Conservation (phyloP, 2,329 filamentous ascomycete species). For the Chaetomiaceae sp. region DNA sequence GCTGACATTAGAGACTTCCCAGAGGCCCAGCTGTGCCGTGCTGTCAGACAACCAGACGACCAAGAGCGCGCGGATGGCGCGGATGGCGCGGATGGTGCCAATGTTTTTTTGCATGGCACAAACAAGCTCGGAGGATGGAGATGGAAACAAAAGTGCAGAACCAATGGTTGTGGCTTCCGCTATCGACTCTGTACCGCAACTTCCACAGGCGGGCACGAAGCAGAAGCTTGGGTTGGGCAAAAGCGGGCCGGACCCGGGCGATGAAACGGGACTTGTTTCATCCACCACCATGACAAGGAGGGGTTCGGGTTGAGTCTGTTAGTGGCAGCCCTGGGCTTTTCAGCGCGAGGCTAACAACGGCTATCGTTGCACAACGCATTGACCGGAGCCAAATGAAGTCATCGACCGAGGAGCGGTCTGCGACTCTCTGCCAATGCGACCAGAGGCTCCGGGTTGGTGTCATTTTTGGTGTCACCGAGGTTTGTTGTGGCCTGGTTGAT, state of each 20-base stretch:
- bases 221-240: slow-evolving; percentile 8
- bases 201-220: slow-evolving; percentile 5
- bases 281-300: slow-evolving; percentile 16
- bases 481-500: too few relatives aligned
- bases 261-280: slow-evolving; percentile 28
- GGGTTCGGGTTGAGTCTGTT: slow-evolving; percentile 12
- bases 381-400: slow-evolving; percentile 21
- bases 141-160: slow-evolving; percentile 6
- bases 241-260: slow-evolving; percentile 10
- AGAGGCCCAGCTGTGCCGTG: too few relatives aligned
- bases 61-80: too few relatives aligned
- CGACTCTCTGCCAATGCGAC: neutral
- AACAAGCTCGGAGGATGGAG: neutral
- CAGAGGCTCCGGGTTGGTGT: slow-evolving; percentile 21
- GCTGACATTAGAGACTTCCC: too few relatives aligned
- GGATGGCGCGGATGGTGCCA: neutral
- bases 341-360: slow-evolving; percentile 5
- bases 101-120: slow-evolving; percentile 1
- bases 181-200: too few relatives aligned
- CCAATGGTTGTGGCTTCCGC: slow-evolving; percentile 2
- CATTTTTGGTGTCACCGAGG: too few relatives aligned
- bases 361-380: too few relatives aligned
- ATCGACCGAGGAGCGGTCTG: slow-evolving; percentile 21
- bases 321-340: neutral
- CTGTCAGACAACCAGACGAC: too few relatives aligned